Evolutionary conservation across 805 yeast species (phyloP).

Genomic region (Lipomyces japonicus): DNA sequence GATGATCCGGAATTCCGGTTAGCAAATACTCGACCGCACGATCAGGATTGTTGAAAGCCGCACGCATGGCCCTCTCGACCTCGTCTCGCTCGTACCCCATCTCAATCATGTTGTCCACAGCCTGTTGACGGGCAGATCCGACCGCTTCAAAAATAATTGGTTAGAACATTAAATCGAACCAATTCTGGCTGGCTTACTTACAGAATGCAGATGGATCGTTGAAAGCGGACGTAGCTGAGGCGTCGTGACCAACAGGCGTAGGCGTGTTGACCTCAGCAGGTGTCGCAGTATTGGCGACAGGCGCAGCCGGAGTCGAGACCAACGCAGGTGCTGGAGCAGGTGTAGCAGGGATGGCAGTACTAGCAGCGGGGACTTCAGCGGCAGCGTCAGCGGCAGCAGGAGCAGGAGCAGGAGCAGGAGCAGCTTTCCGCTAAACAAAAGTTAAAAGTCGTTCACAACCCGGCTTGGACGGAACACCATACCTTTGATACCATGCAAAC

Average conservation of each 20-base stretch:
- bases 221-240: conserved; percentile 32
- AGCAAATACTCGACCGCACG: conserved; percentile 94
- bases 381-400: conserved; percentile 28
- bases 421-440: conserved; percentile 7
- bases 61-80: conserved; percentile 86
- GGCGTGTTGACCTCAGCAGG: conserved; percentile 28
- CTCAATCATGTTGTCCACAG: conserved; percentile 79
- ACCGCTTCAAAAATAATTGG: conserved; percentile 58
- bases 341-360: conserved; percentile 24
- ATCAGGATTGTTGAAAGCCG: conserved; percentile 96
- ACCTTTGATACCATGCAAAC: conserved; percentile 81
- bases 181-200: conserved; percentile 30
- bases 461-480: not conserved
- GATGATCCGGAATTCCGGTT: conserved; percentile 78
- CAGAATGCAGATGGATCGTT: conserved; percentile 39
- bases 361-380: conserved; percentile 29
- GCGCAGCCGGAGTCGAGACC: not conserved
- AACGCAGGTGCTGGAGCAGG: conserved; percentile 13
- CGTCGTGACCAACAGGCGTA: conserved; percentile 32
- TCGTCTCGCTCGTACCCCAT: conserved; percentile 92
- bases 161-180: conserved; percentile 8
- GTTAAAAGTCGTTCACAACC: not conserved
- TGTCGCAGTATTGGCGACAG: conserved; percentile 15
- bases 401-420: conserved; percentile 18
- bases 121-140: conserved; percentile 73